These are phyloP conservation scores for Trametes elegans DNA, from an alignment of 768 basidiomycete species.

Conservation along the genomic window DNA sequence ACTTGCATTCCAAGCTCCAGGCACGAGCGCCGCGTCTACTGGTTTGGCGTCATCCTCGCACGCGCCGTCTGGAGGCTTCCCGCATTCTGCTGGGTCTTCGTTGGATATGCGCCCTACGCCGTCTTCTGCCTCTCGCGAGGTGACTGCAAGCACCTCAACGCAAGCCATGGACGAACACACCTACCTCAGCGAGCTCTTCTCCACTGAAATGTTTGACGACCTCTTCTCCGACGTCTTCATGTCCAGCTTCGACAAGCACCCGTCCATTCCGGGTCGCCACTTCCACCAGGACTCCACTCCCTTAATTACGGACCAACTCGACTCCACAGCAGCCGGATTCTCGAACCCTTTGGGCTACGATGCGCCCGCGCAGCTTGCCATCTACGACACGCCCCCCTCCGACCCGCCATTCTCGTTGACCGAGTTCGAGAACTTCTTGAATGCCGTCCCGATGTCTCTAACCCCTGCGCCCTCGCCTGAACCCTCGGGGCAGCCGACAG, in stretches of 20 bases:
- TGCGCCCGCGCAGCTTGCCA: slow-evolving; percentile 5
- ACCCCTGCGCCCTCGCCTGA: not conserved
- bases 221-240: slow-evolving; percentile 30
- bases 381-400: not conserved
- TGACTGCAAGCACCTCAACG: no score
- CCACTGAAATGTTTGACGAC: slow-evolving; percentile 29
- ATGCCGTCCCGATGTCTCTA: no score
- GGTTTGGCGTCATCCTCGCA: not conserved
- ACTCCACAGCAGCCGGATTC: not conserved
- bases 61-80: no score
- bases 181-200: slow-evolving; percentile 24
- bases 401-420: not conserved
- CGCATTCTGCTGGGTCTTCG: not conserved
- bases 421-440: not conserved
- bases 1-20: no score
- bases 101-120: no score
- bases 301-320: slow-evolving; percentile 7
- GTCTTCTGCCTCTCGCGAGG: no score
- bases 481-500: not conserved
- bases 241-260: slow-evolving; percentile 16
- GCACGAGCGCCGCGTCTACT: not conserved
- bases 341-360: not conserved
- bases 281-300: slow-evolving; percentile 8
- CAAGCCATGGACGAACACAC: not conserved
- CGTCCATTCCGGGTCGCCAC: slow-evolving; percentile 9